These are phyloP conservation scores for Circinella umbellata DNA, from an alignment of 371 early-diverging fungal species.

Conservation along the genomic window DNA sequence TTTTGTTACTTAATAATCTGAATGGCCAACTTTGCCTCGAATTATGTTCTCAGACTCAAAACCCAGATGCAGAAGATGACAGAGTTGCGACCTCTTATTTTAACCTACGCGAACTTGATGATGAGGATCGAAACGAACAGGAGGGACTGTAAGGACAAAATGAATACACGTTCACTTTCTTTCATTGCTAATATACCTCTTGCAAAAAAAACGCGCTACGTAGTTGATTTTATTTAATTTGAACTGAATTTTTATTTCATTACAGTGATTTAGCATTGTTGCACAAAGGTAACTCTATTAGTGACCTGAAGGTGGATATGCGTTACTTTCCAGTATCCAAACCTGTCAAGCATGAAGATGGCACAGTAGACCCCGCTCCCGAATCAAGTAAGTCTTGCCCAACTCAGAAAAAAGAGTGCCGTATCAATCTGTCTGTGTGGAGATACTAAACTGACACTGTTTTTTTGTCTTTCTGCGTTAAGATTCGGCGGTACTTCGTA, in stretches of 20 bases:
- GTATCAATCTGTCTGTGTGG: not conserved
- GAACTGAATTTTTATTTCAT: not conserved
- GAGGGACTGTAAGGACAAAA: conserved; percentile 30
- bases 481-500: conserved; percentile 59
- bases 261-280: conserved; percentile 38
- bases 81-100: conserved; percentile 52
- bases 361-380: conserved; percentile 52
- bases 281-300: conserved; percentile 56
- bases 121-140: conserved; percentile 38
- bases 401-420: not conserved
- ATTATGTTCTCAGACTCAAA: conserved; percentile 27
- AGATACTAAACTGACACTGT: not conserved
- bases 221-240: not conserved
- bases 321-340: conserved; percentile 66
- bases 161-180: too few species aligned
- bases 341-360: conserved; percentile 49
- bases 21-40: conserved; percentile 54
- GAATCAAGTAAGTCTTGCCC: conserved; percentile 58
- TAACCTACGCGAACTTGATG: conserved; percentile 55
- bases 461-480: not conserved
- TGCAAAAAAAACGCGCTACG: not conserved
- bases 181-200: too few species aligned
- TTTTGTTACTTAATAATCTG: conserved; percentile 60
- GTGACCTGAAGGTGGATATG: conserved; percentile 58
- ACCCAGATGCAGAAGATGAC: conserved; percentile 33